A percentile compares a stretch with the other conserved stretches of the same genome.
Evolutionary conservation across 2,329 filamentous ascomycete species (phyloP).

Genomic region (Pseudogymnoascus sp.): DNA sequence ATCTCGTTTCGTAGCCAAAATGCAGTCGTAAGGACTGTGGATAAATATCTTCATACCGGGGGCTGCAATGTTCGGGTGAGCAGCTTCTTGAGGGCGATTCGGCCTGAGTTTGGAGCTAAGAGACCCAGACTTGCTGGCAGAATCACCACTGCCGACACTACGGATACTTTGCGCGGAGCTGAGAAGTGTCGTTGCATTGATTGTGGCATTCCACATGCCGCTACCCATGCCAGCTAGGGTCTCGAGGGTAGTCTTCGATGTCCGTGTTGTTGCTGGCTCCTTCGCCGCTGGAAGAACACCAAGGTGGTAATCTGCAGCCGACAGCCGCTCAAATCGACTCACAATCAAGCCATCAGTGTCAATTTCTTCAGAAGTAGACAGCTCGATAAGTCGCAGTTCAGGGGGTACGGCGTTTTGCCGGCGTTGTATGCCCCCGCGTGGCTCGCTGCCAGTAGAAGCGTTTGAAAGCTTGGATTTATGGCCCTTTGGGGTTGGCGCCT

Average conservation of each 20-base stretch:
- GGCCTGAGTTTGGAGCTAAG: conserved; percentile 38
- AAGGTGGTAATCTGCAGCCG: conserved; percentile 87
- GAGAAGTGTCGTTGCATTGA: conserved; percentile 81
- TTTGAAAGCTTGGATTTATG: conserved; percentile 35
- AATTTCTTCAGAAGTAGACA: conserved; percentile 72
- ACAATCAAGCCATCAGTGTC: conserved; percentile 82
- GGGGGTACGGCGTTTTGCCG: conserved; percentile 76
- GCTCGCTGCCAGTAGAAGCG: conserved; percentile 47
- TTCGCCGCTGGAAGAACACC: conserved; percentile 72
- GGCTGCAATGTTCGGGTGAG: conserved; percentile 29
- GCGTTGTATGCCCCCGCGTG: conserved; percentile 58
- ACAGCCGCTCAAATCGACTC: conserved; percentile 77
- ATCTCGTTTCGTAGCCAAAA: conserved; percentile 84
- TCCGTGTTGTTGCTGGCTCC: conserved; percentile 51
- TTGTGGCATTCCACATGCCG: conserved; percentile 84
- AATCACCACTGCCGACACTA: conserved; percentile 50
- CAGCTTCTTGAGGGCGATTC: conserved; percentile 4
- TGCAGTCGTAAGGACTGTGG: conserved; percentile 92
- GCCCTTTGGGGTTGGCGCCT: conserved; percentile 35
- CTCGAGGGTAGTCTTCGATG: conserved; percentile 68
- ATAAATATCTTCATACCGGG: conserved; percentile 79
- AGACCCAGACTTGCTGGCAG: conserved; percentile 40
- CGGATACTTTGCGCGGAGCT: conserved; percentile 74
- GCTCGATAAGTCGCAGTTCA: conserved; percentile 84
- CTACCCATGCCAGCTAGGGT: conserved; percentile 63